Evolutionary conservation across 1,139 yeast genomes (phyloP).

Genomic region (Sugiyamaella novakii): DNA sequence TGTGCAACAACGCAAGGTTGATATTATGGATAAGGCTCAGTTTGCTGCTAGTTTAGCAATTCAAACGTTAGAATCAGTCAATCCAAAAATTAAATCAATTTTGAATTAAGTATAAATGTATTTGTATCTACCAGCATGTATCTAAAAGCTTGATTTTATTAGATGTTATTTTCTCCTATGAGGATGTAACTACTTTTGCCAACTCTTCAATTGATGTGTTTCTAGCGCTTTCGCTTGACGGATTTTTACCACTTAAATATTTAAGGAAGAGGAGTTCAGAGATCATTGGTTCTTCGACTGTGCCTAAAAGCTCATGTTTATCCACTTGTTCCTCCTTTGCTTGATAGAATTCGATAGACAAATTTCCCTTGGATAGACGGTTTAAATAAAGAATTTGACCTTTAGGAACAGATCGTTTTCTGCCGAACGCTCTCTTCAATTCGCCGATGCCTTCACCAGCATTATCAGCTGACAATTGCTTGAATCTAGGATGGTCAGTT

Average conservation of each 20-base stretch:
- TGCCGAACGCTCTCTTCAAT: constrained; percentile 43
- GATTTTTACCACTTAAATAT: constrained; percentile 61
- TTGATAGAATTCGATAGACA: constrained; percentile 49
- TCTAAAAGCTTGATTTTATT: too few species aligned
- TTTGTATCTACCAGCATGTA: too few species aligned
- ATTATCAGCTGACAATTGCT: constrained; percentile 34
- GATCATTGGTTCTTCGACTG: constrained; percentile 47
- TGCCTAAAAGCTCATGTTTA: constrained; percentile 44
- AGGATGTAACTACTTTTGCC: constrained; percentile 1
- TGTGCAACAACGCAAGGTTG: constrained; percentile 34
- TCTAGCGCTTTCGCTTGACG: constrained; percentile 52
- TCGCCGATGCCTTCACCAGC: constrained; percentile 43
- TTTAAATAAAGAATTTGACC: constrained; percentile 59
- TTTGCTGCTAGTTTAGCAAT: constrained; percentile 57
- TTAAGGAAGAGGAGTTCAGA: constrained; percentile 59
- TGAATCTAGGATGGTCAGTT: constrained; percentile 53
- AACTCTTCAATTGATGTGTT: constrained; percentile 23
- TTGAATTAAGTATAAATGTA: constrained; percentile 8
- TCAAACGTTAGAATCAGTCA: constrained; percentile 41
- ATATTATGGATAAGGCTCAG: constrained; percentile 51
- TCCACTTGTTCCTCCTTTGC: constrained; percentile 38
- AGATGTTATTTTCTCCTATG: too few species aligned
- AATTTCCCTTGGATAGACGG: constrained; percentile 49
- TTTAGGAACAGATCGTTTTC: constrained; percentile 52
- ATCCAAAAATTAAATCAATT: constrained; percentile 23